A percentile compares a stretch with the other conserved stretches of the same genome.
These are phyloP conservation scores for Coemansia umbellata DNA, from an alignment of 192 early-diverging fungal species.

Conservation along the genomic window DNA sequence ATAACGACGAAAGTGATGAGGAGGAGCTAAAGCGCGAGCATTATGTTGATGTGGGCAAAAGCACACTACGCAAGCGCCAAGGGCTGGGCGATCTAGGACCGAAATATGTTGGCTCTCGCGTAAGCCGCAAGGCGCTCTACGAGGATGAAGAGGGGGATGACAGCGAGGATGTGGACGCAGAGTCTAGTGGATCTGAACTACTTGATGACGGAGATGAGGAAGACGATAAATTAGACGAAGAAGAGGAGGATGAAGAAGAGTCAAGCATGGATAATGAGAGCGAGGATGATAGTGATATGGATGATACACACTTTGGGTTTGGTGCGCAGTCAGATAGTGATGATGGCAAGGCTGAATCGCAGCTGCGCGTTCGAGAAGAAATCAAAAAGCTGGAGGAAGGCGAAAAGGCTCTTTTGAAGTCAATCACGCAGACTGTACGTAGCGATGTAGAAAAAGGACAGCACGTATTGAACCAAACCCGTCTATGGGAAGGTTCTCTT, in stretches of 20 bases:
- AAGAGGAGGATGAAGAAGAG: conserved; percentile 25
- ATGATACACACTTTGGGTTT: conserved; percentile 19
- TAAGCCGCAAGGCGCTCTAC: conserved; percentile 63
- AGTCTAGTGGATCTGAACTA: conserved; percentile 4
- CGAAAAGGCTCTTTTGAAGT: conserved; percentile 79
- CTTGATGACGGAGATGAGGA: conserved; percentile 16
- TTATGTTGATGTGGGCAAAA: conserved; percentile 70
- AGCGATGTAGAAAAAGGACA: conserved; percentile 86
- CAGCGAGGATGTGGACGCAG: conserved; percentile 24
- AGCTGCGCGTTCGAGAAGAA: conserved; percentile 49
- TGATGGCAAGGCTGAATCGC: conserved; percentile 33
- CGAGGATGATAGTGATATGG: conserved; percentile 10
- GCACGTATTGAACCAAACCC: conserved; percentile 86
- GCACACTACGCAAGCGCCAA: conserved; percentile 57
- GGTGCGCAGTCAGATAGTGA: conserved; percentile 22
- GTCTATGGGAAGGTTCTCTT: conserved; percentile 76
- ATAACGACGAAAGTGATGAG: conserved; percentile 45
- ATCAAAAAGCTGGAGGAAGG: conserved; percentile 74
- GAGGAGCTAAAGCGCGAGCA: conserved; percentile 59
- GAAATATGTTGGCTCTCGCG: conserved; percentile 65
- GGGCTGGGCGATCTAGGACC: conserved; percentile 66
- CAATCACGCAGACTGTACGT: conserved; percentile 67
- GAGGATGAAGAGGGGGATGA: conserved; percentile 49
- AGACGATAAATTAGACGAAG: conserved; percentile 13
- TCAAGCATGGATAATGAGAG: conserved; percentile 33